Percentiles rank a stretch among this genome's conserved stretches.
Conservation (phyloP, 768 basidiomycete genomes). For the Tylopilus plumbeoviolaceoides region DNA sequence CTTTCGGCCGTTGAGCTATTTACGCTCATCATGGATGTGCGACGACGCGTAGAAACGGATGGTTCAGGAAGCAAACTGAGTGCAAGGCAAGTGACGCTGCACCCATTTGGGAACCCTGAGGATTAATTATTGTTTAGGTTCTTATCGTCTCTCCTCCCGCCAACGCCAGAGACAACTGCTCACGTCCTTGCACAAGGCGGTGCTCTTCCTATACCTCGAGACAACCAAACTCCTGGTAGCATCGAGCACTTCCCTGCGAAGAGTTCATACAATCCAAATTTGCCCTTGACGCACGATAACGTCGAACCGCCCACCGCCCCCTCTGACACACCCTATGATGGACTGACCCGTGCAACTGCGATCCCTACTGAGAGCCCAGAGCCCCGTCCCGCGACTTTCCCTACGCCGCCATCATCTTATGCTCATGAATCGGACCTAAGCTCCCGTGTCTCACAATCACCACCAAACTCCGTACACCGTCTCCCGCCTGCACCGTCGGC, state of each 20-base stretch:
- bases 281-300: background rate
- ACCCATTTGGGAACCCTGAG: background rate
- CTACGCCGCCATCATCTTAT: slow-evolving; percentile 19
- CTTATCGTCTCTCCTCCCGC: slow-evolving; percentile 68
- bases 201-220: slow-evolving; percentile 14
- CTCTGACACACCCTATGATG: slow-evolving; percentile 1
- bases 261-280: background rate
- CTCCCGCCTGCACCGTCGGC: background rate
- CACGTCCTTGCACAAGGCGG: slow-evolving; percentile 70
- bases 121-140: slow-evolving; percentile 37
- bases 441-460: slow-evolving; percentile 27
- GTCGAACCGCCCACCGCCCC: background rate
- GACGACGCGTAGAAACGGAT: slow-evolving; percentile 73
- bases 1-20: slow-evolving; percentile 68
- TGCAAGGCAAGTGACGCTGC: slow-evolving; percentile 10
- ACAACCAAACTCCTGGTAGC: background rate
- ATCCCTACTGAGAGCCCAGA: slow-evolving; percentile 16
- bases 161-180: slow-evolving; percentile 65
- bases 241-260: background rate
- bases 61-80: slow-evolving; percentile 34
- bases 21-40: slow-evolving; percentile 64
- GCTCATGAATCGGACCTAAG: slow-evolving; percentile 15
- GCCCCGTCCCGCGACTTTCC: slow-evolving; percentile 12
- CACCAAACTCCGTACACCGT: slow-evolving; percentile 21
- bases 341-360: slow-evolving; percentile 10